Percentiles rank a stretch among this genome's conserved stretches.
Evolutionary conservation across 768 basidiomycete species (phyloP).

Genomic region (Hygrocybe punicea): DNA sequence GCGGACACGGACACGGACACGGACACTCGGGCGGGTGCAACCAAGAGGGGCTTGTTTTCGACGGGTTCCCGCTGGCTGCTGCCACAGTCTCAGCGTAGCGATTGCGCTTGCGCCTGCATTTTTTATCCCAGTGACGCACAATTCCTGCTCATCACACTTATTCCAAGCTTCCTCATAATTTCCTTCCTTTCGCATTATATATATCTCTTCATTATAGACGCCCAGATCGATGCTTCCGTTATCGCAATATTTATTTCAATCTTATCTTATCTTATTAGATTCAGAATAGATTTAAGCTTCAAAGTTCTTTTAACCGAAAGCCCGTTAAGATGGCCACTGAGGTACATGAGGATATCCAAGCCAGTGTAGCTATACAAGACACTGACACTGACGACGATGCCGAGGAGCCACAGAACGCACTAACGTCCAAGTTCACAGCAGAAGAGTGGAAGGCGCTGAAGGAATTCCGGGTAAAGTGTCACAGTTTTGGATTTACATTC

Average conservation of each 20-base stretch:
- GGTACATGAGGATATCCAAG: too few relatives aligned
- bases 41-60: neutral
- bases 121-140: neutral
- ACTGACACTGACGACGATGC: neutral
- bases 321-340: too few relatives aligned
- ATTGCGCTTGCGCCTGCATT: neutral
- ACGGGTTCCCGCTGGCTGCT: neutral
- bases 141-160: neutral
- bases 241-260: neutral
- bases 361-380: neutral
- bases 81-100: neutral
- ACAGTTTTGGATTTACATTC: neutral
- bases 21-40: neutral
- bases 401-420: constrained; percentile 62
- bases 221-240: too few relatives aligned
- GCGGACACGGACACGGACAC: neutral
- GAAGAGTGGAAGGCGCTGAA: constrained; percentile 71
- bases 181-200: neutral
- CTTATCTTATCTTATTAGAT: neutral
- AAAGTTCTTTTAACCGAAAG: neutral
- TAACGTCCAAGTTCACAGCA: constrained; percentile 67
- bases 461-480: constrained; percentile 57
- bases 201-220: too few relatives aligned
- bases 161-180: neutral
- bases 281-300: neutral